These are phyloP conservation scores for Yamadazyma kitorensis DNA, from an alignment of 805 yeast genomes.

Conservation along the genomic window DNA sequence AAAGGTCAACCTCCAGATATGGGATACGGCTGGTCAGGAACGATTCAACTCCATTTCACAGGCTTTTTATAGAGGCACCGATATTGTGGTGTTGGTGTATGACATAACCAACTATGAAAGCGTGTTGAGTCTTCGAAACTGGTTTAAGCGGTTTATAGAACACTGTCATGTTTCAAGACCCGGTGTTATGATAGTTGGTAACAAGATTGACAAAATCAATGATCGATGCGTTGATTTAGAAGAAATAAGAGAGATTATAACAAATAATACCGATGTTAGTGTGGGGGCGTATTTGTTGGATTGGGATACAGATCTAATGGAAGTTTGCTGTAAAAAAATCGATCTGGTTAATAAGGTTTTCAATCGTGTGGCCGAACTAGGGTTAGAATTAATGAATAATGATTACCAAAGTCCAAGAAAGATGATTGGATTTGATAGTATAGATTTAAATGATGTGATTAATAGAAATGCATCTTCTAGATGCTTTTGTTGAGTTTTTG, in stretches of 20 bases:
- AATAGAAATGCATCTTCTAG: neutral
- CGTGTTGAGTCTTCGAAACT: conserved; percentile 42
- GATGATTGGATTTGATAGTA: conserved; percentile 29
- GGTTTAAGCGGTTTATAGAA: conserved; percentile 49
- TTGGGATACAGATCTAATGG: conserved; percentile 33
- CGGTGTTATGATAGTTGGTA: conserved; percentile 51
- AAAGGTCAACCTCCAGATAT: conserved; percentile 50
- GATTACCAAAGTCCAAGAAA: conserved; percentile 10
- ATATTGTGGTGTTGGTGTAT: conserved; percentile 51
- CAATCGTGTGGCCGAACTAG: conserved; percentile 35
- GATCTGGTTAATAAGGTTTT: conserved; percentile 34
- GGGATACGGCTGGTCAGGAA: conserved; percentile 51
- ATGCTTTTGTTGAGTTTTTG: conserved; percentile 6
- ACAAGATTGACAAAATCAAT: conserved; percentile 41
- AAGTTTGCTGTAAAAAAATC: conserved; percentile 29
- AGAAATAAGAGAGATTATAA: conserved; percentile 34
- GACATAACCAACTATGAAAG: conserved; percentile 53
- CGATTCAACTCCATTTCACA: conserved; percentile 48
- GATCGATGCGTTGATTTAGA: conserved; percentile 35
- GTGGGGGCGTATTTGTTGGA: conserved; percentile 27
- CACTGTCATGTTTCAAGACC: conserved; percentile 49
- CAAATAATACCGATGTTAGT: conserved; percentile 16
- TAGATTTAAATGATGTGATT: conserved; percentile 18
- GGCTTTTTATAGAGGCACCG: conserved; percentile 59
- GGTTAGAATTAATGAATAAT: conserved; percentile 17